phyloP scores from a whole-genome alignment of 2,329 filamentous ascomycete species.

The Fusarium tanahbumbuense region DNA sequence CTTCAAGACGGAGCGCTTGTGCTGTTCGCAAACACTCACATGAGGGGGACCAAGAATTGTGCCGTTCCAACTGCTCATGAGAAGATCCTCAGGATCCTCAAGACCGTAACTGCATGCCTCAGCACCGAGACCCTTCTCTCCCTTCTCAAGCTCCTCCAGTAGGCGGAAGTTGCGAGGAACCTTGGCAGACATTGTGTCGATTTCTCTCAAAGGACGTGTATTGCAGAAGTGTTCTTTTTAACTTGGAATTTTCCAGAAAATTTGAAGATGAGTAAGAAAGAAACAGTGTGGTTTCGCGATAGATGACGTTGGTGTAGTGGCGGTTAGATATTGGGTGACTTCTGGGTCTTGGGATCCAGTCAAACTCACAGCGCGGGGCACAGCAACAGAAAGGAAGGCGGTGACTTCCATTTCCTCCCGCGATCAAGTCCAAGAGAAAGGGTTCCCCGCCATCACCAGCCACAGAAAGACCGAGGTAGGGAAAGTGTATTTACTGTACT shows the following conservation, averaged over 20 bases:
- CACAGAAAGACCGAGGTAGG: conserved; percentile 11
- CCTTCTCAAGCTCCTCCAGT: conserved; percentile 97
- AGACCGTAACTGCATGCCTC: conserved; percentile 98
- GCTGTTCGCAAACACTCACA: conserved; percentile 66
- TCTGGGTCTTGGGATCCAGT: conserved; percentile 19
- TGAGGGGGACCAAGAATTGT: conserved; percentile 97
- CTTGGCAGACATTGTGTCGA: conserved; percentile 59
- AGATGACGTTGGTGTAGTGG: conserved; percentile 37
- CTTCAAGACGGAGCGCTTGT: not conserved
- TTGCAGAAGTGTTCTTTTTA: not conserved
- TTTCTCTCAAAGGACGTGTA: conserved; percentile 3
- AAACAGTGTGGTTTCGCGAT: conserved; percentile 13
- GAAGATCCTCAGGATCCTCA: conserved; percentile 90
- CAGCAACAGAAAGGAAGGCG: conserved; percentile 30
- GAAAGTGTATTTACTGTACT: not conserved
- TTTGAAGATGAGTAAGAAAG: conserved; percentile 8
- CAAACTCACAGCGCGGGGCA: conserved; percentile 31
- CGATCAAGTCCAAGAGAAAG: conserved; percentile 2
- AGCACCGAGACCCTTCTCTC: conserved; percentile 95
- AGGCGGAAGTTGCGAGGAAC: conserved; percentile 96
- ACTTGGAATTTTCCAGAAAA: not conserved
- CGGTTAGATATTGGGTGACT: conserved; percentile 34
- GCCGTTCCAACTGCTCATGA: conserved; percentile 99
- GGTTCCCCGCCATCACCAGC: conserved; percentile 30
- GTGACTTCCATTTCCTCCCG: conserved; percentile 14